Evolutionary conservation across 208 protist species (phyloP).

Genomic region (Phytomonas sp.): DNA sequence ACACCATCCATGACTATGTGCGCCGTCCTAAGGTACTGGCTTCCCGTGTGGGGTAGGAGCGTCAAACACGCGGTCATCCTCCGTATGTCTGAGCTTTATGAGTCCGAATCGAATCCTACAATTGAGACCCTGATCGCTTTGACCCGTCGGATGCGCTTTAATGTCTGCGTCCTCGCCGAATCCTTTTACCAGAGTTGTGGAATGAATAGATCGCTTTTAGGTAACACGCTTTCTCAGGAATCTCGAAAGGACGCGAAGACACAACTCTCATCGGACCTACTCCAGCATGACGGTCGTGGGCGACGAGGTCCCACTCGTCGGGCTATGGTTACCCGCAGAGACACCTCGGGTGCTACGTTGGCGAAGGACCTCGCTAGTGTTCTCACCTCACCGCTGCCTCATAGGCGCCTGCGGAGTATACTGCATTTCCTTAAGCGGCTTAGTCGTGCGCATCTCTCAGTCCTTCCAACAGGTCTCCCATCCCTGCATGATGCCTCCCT

Average conservation of each 20-base stretch:
- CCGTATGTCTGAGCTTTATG: constrained; percentile 12
- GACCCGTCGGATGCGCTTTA: constrained; percentile 24
- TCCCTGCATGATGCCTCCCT: neutral
- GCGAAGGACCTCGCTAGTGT: neutral
- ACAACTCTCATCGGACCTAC: neutral
- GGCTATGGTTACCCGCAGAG: neutral
- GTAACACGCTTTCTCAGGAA: neutral
- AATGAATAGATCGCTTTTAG: neutral
- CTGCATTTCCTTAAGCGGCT: neutral
- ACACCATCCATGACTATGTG: constrained; percentile 7
- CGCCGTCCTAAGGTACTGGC: constrained; percentile 62
- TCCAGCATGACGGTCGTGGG: neutral
- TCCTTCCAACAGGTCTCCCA: neutral
- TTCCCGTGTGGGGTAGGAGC: constrained; percentile 19
- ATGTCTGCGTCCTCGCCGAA: constrained; percentile 26
- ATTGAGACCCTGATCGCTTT: constrained; percentile 39
- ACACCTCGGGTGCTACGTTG: neutral
- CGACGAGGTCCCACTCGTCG: neutral
- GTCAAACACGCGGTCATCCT: constrained; percentile 1
- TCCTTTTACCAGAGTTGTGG: constrained; percentile 33
- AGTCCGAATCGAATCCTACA: constrained; percentile 25
- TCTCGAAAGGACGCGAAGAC: neutral
- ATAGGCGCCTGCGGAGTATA: constrained; percentile 6
- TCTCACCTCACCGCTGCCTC: neutral
- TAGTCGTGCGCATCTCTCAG: neutral